Evolutionary conservation across 1,284 basidiomycete species (phyloP).

Genomic region (Tilletia setariae): DNA sequence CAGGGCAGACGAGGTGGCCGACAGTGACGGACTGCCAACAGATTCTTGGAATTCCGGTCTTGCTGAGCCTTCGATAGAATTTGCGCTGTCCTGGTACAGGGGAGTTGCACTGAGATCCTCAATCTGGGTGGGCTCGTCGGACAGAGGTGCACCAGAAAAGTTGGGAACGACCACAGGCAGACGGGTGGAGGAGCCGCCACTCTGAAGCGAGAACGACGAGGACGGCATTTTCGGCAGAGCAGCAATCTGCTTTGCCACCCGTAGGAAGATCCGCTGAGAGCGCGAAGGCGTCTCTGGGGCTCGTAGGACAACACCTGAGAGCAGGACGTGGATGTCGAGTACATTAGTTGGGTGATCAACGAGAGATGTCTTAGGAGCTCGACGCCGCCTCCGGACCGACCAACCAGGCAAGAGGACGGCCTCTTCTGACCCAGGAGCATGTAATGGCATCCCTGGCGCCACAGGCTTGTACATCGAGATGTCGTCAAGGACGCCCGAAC

Average conservation of each 20-base stretch:
- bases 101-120: conserved; percentile 7
- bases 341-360: background rate
- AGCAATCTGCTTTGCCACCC: conserved; percentile 12
- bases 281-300: background rate
- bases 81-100: background rate
- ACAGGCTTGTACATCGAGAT: background rate
- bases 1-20: background rate
- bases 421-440: conserved; percentile 8
- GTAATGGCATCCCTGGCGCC: conserved; percentile 8
- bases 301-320: conserved; percentile 6
- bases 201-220: background rate
- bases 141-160: background rate
- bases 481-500: too few relatives aligned
- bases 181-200: background rate
- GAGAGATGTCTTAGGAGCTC: background rate
- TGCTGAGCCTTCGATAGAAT: too few relatives aligned
- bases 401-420: conserved; percentile 10
- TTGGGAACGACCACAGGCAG: background rate
- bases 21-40: background rate
- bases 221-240: conserved; percentile 4
- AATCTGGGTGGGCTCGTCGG: background rate
- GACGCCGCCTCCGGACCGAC: background rate
- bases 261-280: conserved; percentile 8
- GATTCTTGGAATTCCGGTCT: background rate
- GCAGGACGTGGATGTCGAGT: conserved; percentile 3